These are phyloP conservation scores for Pichia exigua DNA, from an alignment of 805 yeast species.

Conservation along the genomic window DNA sequence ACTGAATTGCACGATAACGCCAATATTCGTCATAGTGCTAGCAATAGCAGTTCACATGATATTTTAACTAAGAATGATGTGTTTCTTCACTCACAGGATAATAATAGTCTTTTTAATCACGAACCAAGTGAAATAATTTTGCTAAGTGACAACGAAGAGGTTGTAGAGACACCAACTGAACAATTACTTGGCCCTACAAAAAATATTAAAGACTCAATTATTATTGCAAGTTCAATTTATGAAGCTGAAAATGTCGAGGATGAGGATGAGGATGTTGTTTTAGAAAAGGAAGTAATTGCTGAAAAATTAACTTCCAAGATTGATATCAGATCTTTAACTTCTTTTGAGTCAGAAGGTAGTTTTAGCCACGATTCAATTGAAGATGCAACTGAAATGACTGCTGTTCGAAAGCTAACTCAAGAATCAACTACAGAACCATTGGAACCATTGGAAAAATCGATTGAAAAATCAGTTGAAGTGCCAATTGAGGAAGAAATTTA, in stretches of 20 bases:
- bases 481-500: background rate
- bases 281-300: background rate
- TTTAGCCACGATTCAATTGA: constrained; percentile 12
- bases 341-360: constrained; percentile 8
- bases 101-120: background rate
- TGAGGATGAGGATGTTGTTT: background rate
- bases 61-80: background rate
- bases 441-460: background rate
- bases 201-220: background rate
- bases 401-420: background rate
- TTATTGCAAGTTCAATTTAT: constrained; percentile 9
- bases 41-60: background rate
- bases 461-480: background rate
- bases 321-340: constrained; percentile 9
- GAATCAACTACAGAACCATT: background rate
- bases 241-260: background rate
- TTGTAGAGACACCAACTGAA: background rate
- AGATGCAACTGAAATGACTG: background rate
- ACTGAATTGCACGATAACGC: background rate
- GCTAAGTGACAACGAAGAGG: background rate
- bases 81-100: background rate
- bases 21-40: background rate
- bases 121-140: background rate
- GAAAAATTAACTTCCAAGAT: constrained; percentile 3
- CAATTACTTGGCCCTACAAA: constrained; percentile 17